Base-by-base conservation (phyloP, 495 filamentous ascomycete species). In the Neurospora hispaniola region DNA sequence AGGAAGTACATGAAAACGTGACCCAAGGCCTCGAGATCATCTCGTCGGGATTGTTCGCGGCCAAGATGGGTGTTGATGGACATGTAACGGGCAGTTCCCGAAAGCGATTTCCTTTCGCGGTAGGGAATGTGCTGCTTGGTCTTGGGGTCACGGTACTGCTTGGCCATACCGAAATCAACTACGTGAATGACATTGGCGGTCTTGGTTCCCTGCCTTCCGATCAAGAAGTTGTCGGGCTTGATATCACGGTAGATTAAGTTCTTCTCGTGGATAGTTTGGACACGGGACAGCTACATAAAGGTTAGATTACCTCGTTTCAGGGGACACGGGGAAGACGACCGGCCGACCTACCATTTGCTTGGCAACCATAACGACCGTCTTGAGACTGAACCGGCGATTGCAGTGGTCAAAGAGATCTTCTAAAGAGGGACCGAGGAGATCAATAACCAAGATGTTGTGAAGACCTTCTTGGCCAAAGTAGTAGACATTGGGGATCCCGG, bases 1-100 rank as follows among this genome's bases (percentile, higher is more conserved):
- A 99, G 85, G 85, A 99, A 99, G 85, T 99, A 99, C 92, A 99
- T 95, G 85, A 99, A 99, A 38, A 99, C 96, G 79, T 99, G 96
- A 20, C 96, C 96, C 23, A 99, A 82, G 0, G 96, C 96, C 81
- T 99, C 96, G 70, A 99, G 83, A 82, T 99, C 96, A 80, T 99
- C 96, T 85, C 96, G 86, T 81, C 96, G 90, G 69, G 96, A 98
- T 82, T 99, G 96, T 78, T 99, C 96, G 44, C 96, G 88, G 41
- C 96, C 96, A 77, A 99, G 80, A 87, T 99, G 96, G 74, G 96
- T 99, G 82, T 99, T 99, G 87, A 99, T 99, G 84, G 92, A 96
- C 96, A 99, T 99, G 82, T 99, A 99, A 78, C 96, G 89, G 74
- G 96, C 96, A 71, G 96, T 99, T 70, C 96, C 96, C 9, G 96